These are phyloP conservation scores for Pleurotus eryngii DNA, from an alignment of 768 basidiomycete species.

Conservation along the genomic window DNA sequence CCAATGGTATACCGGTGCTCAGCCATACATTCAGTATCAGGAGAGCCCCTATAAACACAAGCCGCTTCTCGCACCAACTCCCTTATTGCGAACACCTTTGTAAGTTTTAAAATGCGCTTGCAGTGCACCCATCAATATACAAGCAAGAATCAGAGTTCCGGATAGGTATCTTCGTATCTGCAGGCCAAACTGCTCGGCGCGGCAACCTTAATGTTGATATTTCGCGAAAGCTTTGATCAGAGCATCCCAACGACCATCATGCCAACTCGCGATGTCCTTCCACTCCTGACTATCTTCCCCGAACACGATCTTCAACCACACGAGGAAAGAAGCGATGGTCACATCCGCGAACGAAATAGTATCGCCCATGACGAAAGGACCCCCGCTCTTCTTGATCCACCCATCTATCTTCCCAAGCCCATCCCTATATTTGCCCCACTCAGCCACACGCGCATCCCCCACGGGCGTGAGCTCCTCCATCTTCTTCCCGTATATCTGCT, in stretches of 20 bases:
- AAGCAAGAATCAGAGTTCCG: too few relatives aligned
- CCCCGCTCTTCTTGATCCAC: conserved; percentile 6
- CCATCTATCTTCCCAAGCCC: conserved; percentile 1
- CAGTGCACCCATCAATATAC: too few relatives aligned
- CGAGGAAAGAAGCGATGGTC: neutral
- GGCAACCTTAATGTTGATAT: neutral
- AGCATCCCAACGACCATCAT: conserved; percentile 4
- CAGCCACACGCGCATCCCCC: neutral
- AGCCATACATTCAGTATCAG: too few relatives aligned
- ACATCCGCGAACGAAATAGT: conserved; percentile 6
- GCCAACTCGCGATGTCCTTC: conserved; percentile 5
- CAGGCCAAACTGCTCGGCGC: too few relatives aligned
- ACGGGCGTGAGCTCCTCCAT: neutral
- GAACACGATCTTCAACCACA: conserved; percentile 2
- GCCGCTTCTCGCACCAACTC: too few relatives aligned
- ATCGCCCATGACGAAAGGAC: conserved; percentile 2
- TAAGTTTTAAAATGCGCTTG: too few relatives aligned
- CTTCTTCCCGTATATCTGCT: neutral
- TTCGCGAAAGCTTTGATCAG: neutral
- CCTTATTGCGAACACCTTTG: too few relatives aligned
- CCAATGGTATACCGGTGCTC: conserved; percentile 23
- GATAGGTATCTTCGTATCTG: too few relatives aligned
- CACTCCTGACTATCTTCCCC: conserved; percentile 6
- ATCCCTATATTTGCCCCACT: conserved; percentile 1
- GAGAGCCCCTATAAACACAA: too few relatives aligned